These are phyloP conservation scores for Vigna hirtella DNA, from an alignment of 306 rosid genomes.

Conservation along the genomic window DNA sequence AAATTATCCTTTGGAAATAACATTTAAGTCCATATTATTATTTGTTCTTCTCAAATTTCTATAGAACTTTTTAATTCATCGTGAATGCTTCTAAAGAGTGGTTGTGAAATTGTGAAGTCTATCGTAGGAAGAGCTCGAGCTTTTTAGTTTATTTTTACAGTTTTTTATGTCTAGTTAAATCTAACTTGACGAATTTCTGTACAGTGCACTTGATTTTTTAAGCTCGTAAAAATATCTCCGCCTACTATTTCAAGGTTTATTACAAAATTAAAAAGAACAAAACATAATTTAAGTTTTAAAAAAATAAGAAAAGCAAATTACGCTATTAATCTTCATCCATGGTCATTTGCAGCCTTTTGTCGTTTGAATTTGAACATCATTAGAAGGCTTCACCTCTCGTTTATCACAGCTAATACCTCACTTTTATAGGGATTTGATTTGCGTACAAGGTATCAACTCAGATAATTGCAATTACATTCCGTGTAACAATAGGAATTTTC, in stretches of 20 bases:
- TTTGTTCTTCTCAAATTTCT: background rate
- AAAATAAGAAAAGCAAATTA: background rate
- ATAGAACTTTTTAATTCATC: background rate
- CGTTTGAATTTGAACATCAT: slow-evolving; percentile 10
- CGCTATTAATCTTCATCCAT: background rate
- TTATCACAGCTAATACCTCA: no score
- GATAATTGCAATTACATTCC: background rate
- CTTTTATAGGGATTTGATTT: slow-evolving; percentile 37
- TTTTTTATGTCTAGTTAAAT: background rate
- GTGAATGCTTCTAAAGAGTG: background rate
- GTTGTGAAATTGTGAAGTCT: background rate
- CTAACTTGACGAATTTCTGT: background rate
- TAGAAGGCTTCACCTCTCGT: background rate
- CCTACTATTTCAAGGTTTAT: background rate
- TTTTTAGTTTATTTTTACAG: background rate
- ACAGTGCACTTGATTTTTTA: background rate
- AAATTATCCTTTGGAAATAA: background rate
- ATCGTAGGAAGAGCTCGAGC: background rate
- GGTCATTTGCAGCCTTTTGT: background rate
- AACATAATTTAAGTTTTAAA: background rate
- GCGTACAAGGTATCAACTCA: slow-evolving; percentile 1
- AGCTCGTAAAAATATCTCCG: background rate
- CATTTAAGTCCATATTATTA: background rate
- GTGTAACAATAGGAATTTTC: background rate
- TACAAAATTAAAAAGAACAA: background rate